A percentile compares a stretch with the other conserved stretches of the same genome.
Evolutionary conservation across 164 flowering plant species (phyloP).

Genomic region (Magnolia kwangsiensis): DNA sequence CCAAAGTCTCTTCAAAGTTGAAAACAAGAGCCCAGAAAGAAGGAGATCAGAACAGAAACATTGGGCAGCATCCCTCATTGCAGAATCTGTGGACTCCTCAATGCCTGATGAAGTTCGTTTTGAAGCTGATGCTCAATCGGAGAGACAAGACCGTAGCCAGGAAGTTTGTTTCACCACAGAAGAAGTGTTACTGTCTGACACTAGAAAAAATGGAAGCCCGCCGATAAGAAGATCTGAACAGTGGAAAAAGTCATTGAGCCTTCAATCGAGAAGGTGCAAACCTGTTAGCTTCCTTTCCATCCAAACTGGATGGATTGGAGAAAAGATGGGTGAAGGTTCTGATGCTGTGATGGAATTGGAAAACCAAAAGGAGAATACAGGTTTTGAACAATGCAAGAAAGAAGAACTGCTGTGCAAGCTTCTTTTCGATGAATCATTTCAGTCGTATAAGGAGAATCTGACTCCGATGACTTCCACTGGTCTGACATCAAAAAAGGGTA

Average conservation of each 20-base stretch:
- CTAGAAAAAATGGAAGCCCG: slow-evolving; percentile 22
- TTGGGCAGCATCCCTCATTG: slow-evolving; percentile 8
- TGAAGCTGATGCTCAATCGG: slow-evolving; percentile 11
- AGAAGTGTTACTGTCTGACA: slow-evolving; percentile 14
- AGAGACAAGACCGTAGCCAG: slow-evolving; percentile 17
- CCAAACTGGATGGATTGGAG: slow-evolving; percentile 31
- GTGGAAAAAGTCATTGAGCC: slow-evolving; percentile 16
- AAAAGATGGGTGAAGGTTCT: slow-evolving; percentile 10
- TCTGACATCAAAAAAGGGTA: slow-evolving; percentile 20
- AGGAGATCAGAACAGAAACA: background rate
- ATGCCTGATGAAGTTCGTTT: slow-evolving; percentile 15
- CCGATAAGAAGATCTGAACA: slow-evolving; percentile 16
- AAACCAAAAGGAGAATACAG: slow-evolving; percentile 12
- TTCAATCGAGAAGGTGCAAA: slow-evolving; percentile 70
- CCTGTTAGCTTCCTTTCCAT: slow-evolving; percentile 35
- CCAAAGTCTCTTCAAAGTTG: background rate
- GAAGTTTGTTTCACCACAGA: slow-evolving; percentile 7
- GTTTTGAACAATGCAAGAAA: background rate
- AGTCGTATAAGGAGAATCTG: slow-evolving; percentile 53
- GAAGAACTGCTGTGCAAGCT: slow-evolving; percentile 16
- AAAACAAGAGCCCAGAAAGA: slow-evolving; percentile 14
- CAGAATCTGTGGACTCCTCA: slow-evolving; percentile 23
- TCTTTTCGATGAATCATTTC: slow-evolving; percentile 21
- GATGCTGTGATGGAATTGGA: slow-evolving; percentile 1
- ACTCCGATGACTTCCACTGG: slow-evolving; percentile 32